Base-by-base conservation (phyloP, 306 rosid species). In the Senna tora region DNA sequence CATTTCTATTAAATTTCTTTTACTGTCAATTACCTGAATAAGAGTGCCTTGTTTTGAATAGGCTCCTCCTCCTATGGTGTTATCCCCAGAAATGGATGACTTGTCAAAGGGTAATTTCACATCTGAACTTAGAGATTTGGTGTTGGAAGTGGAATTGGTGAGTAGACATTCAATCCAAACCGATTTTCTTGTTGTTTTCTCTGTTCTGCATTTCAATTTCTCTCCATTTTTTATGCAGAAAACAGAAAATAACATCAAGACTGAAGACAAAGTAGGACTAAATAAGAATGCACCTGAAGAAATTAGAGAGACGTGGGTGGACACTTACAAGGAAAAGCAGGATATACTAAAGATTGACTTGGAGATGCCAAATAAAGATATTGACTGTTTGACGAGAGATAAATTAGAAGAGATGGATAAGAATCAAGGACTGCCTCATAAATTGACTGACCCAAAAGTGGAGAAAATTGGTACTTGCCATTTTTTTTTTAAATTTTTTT, bases 11-110 rank as follows among this genome's bases (percentile, higher is more conserved):
- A 46, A 56, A 64, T 84, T 72, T 47, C 21, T 53, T 76, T 58
- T 69, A 14, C 63, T 75, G 71, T 71, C 71, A 67, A 49, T 17
- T 80, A 51, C 47, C 78, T 88, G 65, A 81, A 62, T 54, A 38
- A 20, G 19, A 30, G 45, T 70, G 43, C 12, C 32, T 77, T 25
- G 30, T 25, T 77, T 73, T 41, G n/a, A 43, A 60, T 85, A 91
- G 97, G 92, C 85, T 76, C 77, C 90, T 88, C 89, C 93, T 67
- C 87, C 89, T 45, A 74, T 74, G 80, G 42, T 38, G 59, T 38
- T 69, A 20, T 81, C 77, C 7, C 79, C 62, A 8, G 84, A 80
- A 78, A 41, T 62, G 36, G 81, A 82, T 47, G 84, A 58, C 54
- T 55, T 67, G 50, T 60, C 84, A 51, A 77, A 28, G 65, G 80